Percentiles rank a stretch among this genome's conserved stretches.
phyloP scores from a whole-genome alignment of 2,329 filamentous ascomycete genomes.

The Fusarium phyllophilum region DNA sequence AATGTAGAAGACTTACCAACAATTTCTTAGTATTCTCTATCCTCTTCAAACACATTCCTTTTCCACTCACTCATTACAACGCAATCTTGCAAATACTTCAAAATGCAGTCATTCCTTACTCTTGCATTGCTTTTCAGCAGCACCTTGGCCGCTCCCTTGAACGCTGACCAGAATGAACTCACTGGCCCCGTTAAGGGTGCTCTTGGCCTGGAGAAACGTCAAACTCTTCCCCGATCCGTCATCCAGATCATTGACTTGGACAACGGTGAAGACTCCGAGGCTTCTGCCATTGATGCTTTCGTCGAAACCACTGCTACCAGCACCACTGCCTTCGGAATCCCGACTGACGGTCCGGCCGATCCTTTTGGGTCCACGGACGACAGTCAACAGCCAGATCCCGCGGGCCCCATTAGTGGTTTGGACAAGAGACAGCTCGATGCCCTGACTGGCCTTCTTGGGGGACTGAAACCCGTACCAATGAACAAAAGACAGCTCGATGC shows the following conservation, averaged over 20 bases:
- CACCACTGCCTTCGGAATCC: not conserved
- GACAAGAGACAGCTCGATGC: not conserved
- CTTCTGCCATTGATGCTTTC: not conserved
- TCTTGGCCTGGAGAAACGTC: not conserved
- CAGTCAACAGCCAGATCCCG: not conserved
- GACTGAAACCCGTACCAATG: not conserved
- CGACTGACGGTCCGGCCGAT: not conserved
- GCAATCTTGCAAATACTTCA: not conserved
- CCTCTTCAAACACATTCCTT: not conserved
- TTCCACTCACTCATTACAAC: not conserved
- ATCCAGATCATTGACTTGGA: not conserved
- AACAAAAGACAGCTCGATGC: not conserved
- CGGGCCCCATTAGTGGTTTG: not conserved
- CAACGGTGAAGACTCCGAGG: not conserved
- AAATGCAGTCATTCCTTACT: not conserved
- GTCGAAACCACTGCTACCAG: not conserved
- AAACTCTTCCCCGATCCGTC: not conserved
- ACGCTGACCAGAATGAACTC: not conserved
- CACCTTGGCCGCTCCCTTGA: not conserved
- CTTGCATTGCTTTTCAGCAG: not conserved
- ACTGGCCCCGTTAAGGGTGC: not conserved
- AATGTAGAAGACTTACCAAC: not conserved
- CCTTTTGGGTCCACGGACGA: not conserved
- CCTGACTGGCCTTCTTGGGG: not conserved
- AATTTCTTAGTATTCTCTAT: not conserved